A percentile compares a stretch with the other conserved stretches of the same genome.
Evolutionary conservation across 306 rosid genomes (phyloP).

Genomic region (Castanopsis chinensis): DNA sequence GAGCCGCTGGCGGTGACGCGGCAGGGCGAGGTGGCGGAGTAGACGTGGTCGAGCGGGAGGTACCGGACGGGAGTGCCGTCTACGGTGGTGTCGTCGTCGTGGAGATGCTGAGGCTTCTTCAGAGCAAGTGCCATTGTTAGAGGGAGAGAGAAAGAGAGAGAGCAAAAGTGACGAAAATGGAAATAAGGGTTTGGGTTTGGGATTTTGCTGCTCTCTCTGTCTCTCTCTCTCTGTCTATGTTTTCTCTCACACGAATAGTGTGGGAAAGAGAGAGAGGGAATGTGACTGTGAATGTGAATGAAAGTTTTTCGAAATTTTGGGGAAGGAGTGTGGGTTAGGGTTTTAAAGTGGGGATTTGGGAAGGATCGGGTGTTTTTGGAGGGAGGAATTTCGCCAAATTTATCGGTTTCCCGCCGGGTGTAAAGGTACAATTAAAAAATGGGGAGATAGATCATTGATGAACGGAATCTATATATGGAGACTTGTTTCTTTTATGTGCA

Average conservation of each 20-base stretch:
- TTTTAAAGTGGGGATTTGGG: neutral
- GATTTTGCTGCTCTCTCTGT: too few species aligned
- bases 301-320: neutral
- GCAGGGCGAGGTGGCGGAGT: slow-evolving; percentile 88
- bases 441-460: neutral
- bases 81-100: slow-evolving; percentile 53
- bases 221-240: neutral
- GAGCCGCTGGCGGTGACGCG: slow-evolving; percentile 68
- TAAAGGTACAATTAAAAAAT: neutral
- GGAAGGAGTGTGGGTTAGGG: neutral
- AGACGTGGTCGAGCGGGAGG: slow-evolving; percentile 85
- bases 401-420: slow-evolving; percentile 10
- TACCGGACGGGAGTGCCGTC: slow-evolving; percentile 81
- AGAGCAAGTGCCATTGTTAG: slow-evolving; percentile 49
- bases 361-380: neutral
- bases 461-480: too few species aligned
- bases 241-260: neutral
- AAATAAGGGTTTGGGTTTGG: neutral
- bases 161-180: slow-evolving; percentile 13
- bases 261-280: neutral
- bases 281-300: too few species aligned
- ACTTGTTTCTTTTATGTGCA: too few species aligned
- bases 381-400: neutral
- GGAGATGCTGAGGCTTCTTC: slow-evolving; percentile 16
- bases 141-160: neutral